Evolutionary conservation across 345 rosid genomes (phyloP), one percentile per base, ranked within the genome.

Genomic region (Pistacia integerrima): DNA sequence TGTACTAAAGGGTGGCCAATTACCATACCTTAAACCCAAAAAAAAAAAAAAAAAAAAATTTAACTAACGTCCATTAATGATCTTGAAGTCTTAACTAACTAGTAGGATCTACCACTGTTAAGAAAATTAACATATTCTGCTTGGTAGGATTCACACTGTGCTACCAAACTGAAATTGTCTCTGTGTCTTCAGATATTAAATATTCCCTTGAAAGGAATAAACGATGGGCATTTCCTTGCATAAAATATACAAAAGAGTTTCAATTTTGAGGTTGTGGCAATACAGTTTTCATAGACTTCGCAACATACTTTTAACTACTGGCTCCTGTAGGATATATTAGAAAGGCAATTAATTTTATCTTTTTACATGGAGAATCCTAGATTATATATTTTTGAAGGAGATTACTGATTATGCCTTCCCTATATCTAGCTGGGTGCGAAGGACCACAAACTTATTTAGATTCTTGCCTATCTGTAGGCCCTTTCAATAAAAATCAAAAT

Each of bases 401-500:
- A 16, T 33, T 54, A 8, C 2, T 59, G 73, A 77, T 78, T 76
- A 80, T 82, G 75, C 79, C 75, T 60, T 76, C 55, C 11, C 58
- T 77, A 74, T 82, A 76, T 76, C 76, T 69, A 13, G 58, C n/a
- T 54, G 18, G 57, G 5, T 5, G 8, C 6, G 9, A 69, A 76
- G 88, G 88, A 78, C 88, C 87, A 79, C 85, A 51, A 70, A 14
- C 25, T n/a, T n/a, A 61, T 69, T 65, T n/a, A 59, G 70, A 70
- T 72, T 72, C 77, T 76, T 70, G 35, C 76, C 80, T 84, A 85
- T 84, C 88, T 73, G 35, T 52, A 72, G 46, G 72, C 60, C n/a
- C 51, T 2, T 8, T 22, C 58, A 62, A 1, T 57, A 38, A 28
- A 10, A 4, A 41, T 12, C 46, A 65, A 46, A 71, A 56, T 22